Conservation (phyloP, 331 rosid species). For the Phaseolus coccineus region DNA sequence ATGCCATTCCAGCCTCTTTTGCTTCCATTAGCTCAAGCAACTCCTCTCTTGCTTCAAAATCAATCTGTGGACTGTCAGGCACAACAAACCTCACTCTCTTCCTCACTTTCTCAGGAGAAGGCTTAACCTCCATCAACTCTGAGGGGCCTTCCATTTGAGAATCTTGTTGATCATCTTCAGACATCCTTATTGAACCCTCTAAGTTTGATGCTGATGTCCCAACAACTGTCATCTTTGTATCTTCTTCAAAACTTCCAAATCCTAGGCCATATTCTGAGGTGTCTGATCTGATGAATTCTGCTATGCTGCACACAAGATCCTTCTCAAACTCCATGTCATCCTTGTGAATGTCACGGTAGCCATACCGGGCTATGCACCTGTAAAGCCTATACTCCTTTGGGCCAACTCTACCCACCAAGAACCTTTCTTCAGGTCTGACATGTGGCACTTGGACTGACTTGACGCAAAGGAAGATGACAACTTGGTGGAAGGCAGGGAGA, state of each 20-base stretch:
- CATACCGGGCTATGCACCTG: constrained; percentile 91
- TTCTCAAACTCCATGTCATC: constrained; percentile 90
- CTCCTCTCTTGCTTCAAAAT: constrained; percentile 64
- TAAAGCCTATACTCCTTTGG: constrained; percentile 86
- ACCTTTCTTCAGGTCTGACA: constrained; percentile 86
- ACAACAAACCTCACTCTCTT: constrained; percentile 84
- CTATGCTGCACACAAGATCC: constrained; percentile 86
- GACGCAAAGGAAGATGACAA: constrained; percentile 88
- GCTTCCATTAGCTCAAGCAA: constrained; percentile 91
- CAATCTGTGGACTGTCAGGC: constrained; percentile 73
- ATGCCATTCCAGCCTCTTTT: constrained; percentile 95
- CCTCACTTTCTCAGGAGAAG: constrained; percentile 62
- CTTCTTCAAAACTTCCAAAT: constrained; percentile 52
- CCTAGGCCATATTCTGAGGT: constrained; percentile 52
- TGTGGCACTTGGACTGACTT: constrained; percentile 94
- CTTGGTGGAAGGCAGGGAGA: constrained; percentile 95
- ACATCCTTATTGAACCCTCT: constrained; percentile 64
- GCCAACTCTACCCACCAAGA: constrained; percentile 91
- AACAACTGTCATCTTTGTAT: constrained; percentile 85
- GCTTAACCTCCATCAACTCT: constrained; percentile 67
- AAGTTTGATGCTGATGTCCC: constrained; percentile 77
- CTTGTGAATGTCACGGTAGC: constrained; percentile 84
- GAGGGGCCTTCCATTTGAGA: constrained; percentile 54
- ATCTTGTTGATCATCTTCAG: constrained; percentile 53
- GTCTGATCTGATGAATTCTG: constrained; percentile 84